Percentiles rank a stretch among this genome's conserved stretches.
Evolutionary conservation across 2,329 filamentous ascomycete species (phyloP).

Genomic region (Bisporella sp.): DNA sequence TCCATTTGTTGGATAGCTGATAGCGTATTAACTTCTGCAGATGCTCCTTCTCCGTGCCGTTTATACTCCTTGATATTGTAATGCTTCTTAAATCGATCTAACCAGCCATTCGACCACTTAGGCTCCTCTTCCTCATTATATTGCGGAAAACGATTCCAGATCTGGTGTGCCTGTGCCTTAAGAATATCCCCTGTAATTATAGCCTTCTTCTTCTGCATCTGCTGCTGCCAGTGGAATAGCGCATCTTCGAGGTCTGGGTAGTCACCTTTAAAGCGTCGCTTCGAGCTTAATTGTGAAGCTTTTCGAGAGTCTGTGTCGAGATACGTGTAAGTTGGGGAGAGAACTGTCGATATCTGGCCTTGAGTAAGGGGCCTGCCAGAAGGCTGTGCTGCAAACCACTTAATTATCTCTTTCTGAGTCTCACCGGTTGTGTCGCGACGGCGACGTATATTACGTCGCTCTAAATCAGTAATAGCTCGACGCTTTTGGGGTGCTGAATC

Average conservation of each 20-base stretch:
- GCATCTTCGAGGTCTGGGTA: not conserved
- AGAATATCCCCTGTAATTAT: slow-evolving; percentile 6
- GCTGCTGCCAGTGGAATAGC: slow-evolving; percentile 3
- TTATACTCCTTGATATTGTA: slow-evolving; percentile 4
- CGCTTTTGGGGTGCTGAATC: too few species aligned
- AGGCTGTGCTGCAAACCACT: too few species aligned
- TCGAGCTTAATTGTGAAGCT: not conserved
- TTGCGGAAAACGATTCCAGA: not conserved
- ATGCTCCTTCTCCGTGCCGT: not conserved
- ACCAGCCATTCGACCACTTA: slow-evolving; percentile 3
- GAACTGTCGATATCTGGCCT: not conserved
- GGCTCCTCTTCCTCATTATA: not conserved
- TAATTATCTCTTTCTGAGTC: too few species aligned
- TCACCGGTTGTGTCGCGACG: too few species aligned
- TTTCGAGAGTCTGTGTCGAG: not conserved
- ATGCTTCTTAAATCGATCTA: slow-evolving; percentile 4
- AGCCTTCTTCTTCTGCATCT: slow-evolving; percentile 1
- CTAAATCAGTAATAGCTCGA: too few species aligned
- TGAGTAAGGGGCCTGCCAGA: not conserved
- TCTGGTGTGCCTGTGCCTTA: not conserved
- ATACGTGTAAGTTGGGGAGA: not conserved
- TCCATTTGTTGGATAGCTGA: not conserved
- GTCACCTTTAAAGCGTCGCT: not conserved
- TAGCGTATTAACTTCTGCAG: not conserved
- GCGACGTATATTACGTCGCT: too few species aligned